Conservation (phyloP, 495 filamentous ascomycete species). For the Letharia lupina region DNA sequence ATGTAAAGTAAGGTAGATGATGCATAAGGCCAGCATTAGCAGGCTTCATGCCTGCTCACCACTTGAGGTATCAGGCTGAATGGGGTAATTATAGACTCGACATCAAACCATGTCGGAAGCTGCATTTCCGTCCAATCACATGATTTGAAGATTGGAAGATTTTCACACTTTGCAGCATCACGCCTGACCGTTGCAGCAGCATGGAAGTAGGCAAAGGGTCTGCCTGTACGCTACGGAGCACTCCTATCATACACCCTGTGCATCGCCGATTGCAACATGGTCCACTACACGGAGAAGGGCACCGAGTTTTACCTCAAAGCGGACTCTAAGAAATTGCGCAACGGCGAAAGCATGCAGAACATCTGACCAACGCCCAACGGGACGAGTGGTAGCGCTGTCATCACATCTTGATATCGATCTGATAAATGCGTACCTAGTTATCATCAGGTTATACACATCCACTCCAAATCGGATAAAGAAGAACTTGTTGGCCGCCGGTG, state of each 20-base stretch:
- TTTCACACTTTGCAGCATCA: background rate
- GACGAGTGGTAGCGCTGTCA: conserved; percentile 5
- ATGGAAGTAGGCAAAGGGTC: background rate
- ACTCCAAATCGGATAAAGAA: background rate
- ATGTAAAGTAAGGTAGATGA: background rate
- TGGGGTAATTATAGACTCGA: background rate
- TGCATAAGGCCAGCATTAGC: background rate
- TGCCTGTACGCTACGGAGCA: background rate
- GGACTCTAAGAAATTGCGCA: conserved; percentile 10
- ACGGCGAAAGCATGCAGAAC: conserved; percentile 15
- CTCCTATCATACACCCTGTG: background rate
- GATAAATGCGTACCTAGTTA: background rate
- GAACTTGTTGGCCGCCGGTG: background rate
- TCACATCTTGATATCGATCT: background rate
- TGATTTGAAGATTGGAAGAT: background rate
- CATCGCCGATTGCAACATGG: conserved; percentile 3
- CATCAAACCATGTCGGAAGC: background rate
- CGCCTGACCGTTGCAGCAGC: background rate
- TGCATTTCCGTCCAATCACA: background rate
- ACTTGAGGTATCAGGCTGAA: background rate
- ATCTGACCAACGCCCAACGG: conserved; percentile 3
- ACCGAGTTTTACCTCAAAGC: background rate
- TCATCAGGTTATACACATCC: background rate
- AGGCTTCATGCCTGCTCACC: background rate
- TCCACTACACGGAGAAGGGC: background rate